Conservation (phyloP, 2,329 filamentous ascomycete species). For the Talaromyces albobiverticillius region DNA sequence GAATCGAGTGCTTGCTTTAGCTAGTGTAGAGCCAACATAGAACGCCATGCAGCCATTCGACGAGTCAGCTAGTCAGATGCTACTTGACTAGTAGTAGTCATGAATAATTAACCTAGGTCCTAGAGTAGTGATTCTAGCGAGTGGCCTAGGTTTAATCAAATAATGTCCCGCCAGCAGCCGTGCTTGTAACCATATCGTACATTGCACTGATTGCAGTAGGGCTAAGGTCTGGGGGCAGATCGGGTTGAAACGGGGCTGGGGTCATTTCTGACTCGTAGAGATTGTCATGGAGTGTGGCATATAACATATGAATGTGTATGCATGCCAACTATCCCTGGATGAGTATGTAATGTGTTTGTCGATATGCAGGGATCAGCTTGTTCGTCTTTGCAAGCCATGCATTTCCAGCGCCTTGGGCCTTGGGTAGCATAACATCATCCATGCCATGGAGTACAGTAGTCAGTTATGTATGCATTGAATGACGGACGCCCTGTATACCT, state of each 20-base stretch:
- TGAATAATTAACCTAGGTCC: no score
- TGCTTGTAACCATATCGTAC: neutral
- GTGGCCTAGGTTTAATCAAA: no score
- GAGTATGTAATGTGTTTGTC: neutral
- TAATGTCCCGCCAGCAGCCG: neutral
- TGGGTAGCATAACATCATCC: neutral
- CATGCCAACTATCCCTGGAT: neutral
- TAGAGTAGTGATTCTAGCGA: no score
- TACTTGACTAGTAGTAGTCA: no score
- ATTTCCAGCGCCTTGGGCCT: conserved; percentile 1
- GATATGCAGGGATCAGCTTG: no score
- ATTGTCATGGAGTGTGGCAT: no score
- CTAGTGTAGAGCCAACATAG: neutral
- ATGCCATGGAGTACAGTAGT: no score
- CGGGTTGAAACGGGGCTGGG: conserved; percentile 5
- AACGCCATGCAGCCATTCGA: neutral
- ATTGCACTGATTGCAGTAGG: neutral
- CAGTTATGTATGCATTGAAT: no score
- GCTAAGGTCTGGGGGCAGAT: neutral
- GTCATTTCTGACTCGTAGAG: neutral
- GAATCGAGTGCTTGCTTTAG: no score
- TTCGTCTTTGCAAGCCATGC: no score
- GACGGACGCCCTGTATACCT: no score
- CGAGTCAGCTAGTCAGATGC: neutral
- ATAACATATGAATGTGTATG: no score